Conservation (phyloP, 1,139 yeast genomes). For the Diutina pseudorugosa region DNA sequence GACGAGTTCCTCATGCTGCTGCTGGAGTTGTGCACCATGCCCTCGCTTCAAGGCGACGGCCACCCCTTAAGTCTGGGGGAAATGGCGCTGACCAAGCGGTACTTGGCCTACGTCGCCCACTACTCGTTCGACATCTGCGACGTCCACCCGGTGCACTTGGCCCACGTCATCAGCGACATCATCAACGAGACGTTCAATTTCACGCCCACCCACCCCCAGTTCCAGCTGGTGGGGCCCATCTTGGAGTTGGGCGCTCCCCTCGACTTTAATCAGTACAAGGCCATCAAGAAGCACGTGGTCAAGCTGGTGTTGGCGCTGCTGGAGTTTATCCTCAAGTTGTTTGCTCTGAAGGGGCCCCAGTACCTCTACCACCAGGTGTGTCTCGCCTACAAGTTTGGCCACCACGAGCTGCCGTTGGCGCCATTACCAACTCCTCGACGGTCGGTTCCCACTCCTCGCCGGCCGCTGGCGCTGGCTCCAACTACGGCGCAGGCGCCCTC, state of each 20-base stretch:
- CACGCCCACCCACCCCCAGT: not conserved
- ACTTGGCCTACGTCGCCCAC: slow-evolving; percentile 23
- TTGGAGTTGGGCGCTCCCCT: not conserved
- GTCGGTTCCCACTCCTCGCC: not conserved
- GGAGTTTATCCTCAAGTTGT: slow-evolving; percentile 1
- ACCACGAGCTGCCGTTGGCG: not conserved
- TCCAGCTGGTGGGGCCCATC: not conserved
- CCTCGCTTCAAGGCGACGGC: not conserved
- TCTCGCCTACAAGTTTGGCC: not conserved
- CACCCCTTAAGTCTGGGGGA: slow-evolving; percentile 10
- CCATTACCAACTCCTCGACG: not conserved
- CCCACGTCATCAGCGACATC: slow-evolving; percentile 23
- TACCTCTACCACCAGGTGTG: slow-evolving; percentile 3
- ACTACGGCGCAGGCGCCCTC: not conserved
- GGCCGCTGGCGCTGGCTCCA: not conserved
- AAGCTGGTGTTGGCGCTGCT: slow-evolving; percentile 1
- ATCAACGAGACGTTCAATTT: slow-evolving; percentile 20
- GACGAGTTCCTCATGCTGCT: slow-evolving; percentile 34
- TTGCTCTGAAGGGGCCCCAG: slow-evolving; percentile 1
- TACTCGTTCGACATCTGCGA: slow-evolving; percentile 27
- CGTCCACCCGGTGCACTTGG: slow-evolving; percentile 19
- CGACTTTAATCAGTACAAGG: not conserved
- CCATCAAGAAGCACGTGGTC: not conserved
- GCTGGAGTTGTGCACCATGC: slow-evolving; percentile 19
- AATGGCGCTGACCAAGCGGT: slow-evolving; percentile 27